Base-by-base conservation (phyloP, 148 eudicot species). In the Fallopia convolvulus region DNA sequence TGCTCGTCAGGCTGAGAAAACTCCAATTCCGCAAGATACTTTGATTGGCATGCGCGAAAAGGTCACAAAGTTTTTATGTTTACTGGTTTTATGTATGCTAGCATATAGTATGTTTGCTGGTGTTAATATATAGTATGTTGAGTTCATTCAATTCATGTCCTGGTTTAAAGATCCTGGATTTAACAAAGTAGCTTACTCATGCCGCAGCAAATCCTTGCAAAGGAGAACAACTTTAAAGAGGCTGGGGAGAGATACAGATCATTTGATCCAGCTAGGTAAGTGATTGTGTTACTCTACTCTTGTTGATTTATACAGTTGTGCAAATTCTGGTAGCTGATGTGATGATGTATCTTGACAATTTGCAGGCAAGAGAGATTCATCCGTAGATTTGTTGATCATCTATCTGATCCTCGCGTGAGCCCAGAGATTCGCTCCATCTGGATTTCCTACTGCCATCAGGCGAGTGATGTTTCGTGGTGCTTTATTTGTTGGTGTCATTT, bases 371-470 rank as follows among this genome's bases (percentile, higher is more conserved):
- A 95, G 82, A 81, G 97, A 61, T 92, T 88, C 70, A 73, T 94
- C 70, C 14, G 78, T 77, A 83, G 94, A 79, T 88, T 90, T 89
- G 82, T 89, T 79, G 90, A 88, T 14, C 91, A 90, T 49, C 81
- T 94, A 46, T 87, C 92, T 74, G 96, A 90, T 55, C 90, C 93
- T 49, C 88, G 97, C 46, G 82, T 88, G 82, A 94, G 96, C 76
- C 92, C 89, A 48, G 99, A 94, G 81, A 86, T 94, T 73, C 88
- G 97, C 73, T 76, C 83, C 75, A 89, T 94, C 78, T 94, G 97
- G 99, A 77, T 94, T 76, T 90, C 99, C 56, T 92, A 90, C 87
- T 94, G 92, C 97, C 76, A 94, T 79, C 92, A 91, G 93, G 97
- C 87, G 61, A 75, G 83, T 32, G 53, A 21, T 20, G 76, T 50